Evolutionary conservation across 352 stramenopile genomes (phyloP), one percentile per base, ranked within the genome.

Genomic region (Pythium aphanidermatum): DNA sequence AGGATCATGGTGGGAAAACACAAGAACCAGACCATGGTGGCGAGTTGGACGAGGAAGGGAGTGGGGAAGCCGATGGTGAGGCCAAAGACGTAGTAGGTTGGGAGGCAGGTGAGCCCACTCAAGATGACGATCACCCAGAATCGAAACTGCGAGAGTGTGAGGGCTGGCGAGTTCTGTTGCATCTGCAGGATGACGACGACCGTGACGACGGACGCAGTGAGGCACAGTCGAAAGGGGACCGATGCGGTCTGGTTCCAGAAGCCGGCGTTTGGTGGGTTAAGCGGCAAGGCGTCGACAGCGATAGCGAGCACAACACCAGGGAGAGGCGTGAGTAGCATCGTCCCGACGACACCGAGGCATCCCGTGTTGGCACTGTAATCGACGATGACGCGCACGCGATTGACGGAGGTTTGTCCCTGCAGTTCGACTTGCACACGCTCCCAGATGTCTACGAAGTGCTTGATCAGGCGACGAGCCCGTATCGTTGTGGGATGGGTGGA

Each of bases 141-240:
- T 2, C 46, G 27, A 6, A 7, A 10, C 3, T 1, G n/a, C 2
- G 27, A 46, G 13, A 54, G 25, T n/a, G 36, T 26, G 4, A 54
- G 36, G 10, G 17, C n/a, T 20, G 46, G 46, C 6, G 26, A 16
- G 14, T 37, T 14, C 12, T 39, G 31, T 13, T 29, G 31, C 9
- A 50, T 32, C 46, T 54, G 46, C 9, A 31, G 16, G n/a, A 37
- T 46, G 24, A 26, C 25, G 10, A 36, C 27, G 21, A 54, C 39
- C 9, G 46, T 28, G 19, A 54, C 27, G 25, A 34, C 26, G 4
- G 14, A 16, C n/a, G 16, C 33, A 11, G 31, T 30, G 25, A 45
- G 28, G 9, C 26, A 24, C 4, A 32, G 26, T 10, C 45, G 45
- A 7, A 52, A 35, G 24, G 24, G 45, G 17, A 52, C 21, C 33